These are phyloP conservation scores for Glarea lozoyensis DNA, from an alignment of 495 filamentous ascomycete species.

Conservation along the genomic window DNA sequence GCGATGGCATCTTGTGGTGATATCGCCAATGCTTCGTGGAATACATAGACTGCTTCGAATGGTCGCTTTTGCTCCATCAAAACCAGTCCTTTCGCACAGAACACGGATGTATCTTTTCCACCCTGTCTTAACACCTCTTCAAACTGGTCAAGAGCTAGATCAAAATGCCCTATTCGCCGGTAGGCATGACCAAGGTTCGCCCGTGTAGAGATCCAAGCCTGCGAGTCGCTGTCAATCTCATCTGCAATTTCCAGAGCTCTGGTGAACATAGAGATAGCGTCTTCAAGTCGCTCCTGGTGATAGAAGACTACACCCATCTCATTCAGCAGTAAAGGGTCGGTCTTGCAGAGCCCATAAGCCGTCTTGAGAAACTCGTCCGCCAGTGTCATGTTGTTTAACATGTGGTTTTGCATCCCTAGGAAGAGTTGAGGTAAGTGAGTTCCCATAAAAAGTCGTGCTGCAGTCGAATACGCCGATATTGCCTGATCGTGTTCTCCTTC, in stretches of 20 bases:
- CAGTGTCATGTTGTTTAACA: constrained; percentile 86
- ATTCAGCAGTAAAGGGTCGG: constrained; percentile 86
- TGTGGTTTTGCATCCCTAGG: constrained; percentile 95
- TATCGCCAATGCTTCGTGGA: constrained; percentile 67
- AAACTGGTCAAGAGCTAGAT: constrained; percentile 68
- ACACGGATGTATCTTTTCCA: constrained; percentile 61
- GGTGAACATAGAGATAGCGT: constrained; percentile 63
- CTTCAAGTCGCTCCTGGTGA: constrained; percentile 72
- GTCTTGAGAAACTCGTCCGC: constrained; percentile 94
- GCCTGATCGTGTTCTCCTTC: constrained; percentile 99
- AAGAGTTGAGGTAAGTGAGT: constrained; percentile 96
- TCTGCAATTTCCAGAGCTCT: constrained; percentile 67
- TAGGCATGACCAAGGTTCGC: constrained; percentile 86
- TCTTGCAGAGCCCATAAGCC: constrained; percentile 65
- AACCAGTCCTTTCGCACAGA: constrained; percentile 66
- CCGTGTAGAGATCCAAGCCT: constrained; percentile 79
- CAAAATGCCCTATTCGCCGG: constrained; percentile 58
- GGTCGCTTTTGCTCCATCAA: constrained; percentile 57
- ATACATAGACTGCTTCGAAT: constrained; percentile 55
- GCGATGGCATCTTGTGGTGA: constrained; percentile 64
- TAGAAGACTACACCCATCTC: constrained; percentile 93
- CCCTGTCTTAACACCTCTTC: constrained; percentile 73
- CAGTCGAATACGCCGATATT: constrained; percentile 95
- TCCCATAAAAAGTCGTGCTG: constrained; percentile 89
- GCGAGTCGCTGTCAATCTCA: constrained; percentile 70